phyloP scores from a whole-genome alignment of 2,329 filamentous ascomycete species.

The Colletotrichum shisoi region DNA sequence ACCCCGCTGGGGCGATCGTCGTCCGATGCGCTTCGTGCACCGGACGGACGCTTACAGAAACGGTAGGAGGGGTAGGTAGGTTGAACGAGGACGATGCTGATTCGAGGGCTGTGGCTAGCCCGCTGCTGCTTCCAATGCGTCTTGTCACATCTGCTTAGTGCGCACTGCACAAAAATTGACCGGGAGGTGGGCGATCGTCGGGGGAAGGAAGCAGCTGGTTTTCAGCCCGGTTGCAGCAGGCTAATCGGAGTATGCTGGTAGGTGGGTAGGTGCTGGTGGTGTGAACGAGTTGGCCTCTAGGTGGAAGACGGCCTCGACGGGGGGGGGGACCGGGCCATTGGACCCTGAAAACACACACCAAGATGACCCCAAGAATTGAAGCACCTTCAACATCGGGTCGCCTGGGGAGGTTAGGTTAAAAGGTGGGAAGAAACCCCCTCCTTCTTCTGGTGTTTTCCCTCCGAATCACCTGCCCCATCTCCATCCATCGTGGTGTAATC shows the following conservation, averaged over 20 bases:
- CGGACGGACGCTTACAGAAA: not conserved
- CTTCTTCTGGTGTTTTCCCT: not conserved
- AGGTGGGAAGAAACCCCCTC: not conserved
- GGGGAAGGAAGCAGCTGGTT: too few relatives aligned
- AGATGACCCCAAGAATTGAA: not conserved
- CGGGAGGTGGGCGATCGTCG: too few relatives aligned
- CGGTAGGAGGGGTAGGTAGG: too few relatives aligned
- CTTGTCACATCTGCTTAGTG: too few relatives aligned
- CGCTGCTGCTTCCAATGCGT: too few relatives aligned
- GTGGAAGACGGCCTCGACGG: not conserved
- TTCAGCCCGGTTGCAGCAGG: not conserved
- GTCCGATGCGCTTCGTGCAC: constrained; percentile 12
- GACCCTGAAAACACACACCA: constrained; percentile 18
- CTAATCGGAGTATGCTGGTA: too few relatives aligned
- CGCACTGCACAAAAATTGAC: too few relatives aligned
- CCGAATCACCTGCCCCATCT: not conserved
- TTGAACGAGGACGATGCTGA: too few relatives aligned
- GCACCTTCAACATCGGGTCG: not conserved
- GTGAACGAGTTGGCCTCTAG: not conserved
- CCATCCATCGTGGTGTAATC: constrained; percentile 11
- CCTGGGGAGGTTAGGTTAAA: constrained; percentile 1
- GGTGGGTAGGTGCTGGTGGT: not conserved
- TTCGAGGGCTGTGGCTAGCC: too few relatives aligned
- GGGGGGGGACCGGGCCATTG: not conserved
- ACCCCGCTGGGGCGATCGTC: constrained; percentile 27